Percentiles rank a stretch among this genome's conserved stretches.
phyloP scores from a whole-genome alignment of 2,329 filamentous ascomycete species.

The Talaromyces sp. region DNA sequence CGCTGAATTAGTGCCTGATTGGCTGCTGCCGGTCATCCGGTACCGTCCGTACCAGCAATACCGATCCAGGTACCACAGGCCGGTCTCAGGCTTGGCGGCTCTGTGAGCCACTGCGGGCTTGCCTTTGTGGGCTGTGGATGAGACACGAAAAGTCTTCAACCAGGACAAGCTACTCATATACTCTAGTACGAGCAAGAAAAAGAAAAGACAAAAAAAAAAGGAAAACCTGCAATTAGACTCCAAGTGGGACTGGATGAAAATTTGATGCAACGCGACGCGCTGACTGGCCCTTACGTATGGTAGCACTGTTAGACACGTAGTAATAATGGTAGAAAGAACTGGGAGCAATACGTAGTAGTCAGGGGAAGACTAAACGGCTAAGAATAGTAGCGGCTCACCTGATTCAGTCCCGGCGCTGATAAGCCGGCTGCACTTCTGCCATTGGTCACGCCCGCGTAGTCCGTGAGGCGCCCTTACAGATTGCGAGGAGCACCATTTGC shows the following conservation, averaged over 20 bases:
- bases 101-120: background rate
- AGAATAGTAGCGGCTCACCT: constrained; percentile 19
- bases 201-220: background rate
- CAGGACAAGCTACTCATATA: too few relatives aligned
- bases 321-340: too few relatives aligned
- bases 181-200: background rate
- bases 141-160: background rate
- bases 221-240: background rate
- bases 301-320: too few relatives aligned
- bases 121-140: background rate
- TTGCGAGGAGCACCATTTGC: background rate
- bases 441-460: background rate
- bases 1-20: background rate
- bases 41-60: background rate
- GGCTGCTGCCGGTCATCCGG: background rate
- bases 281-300: constrained; percentile 3
- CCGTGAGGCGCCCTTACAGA: background rate
- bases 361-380: constrained; percentile 13
- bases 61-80: background rate
- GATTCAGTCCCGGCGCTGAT: background rate
- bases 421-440: background rate
- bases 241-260: constrained; percentile 2
- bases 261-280: constrained; percentile 5
- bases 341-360: background rate
- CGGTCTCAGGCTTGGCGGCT: background rate